Evolutionary conservation across 2,329 filamentous ascomycete genomes (phyloP), one percentile per base, ranked within the genome.

Genomic region (Pseudogymnoascus verrucosus): DNA sequence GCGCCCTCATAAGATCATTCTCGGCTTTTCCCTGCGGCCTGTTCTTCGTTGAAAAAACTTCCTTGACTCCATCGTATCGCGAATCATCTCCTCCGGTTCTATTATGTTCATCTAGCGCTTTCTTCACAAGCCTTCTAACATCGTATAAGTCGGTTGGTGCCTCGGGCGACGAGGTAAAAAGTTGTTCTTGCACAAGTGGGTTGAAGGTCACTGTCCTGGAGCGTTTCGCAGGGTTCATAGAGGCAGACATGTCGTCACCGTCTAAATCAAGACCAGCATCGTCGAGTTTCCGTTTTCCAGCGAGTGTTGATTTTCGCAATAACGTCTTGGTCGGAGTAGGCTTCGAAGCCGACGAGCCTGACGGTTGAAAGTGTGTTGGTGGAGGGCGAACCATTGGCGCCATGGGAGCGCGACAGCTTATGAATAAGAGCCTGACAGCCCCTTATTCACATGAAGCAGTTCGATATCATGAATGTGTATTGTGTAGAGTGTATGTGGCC

Each of bases 61-160:
- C 80, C 71, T 86, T 85, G 60, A 86, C 72, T 28, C 78, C 78
- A 67, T 85, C 80, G 72, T 86, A 86, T 44, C 82, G 82, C 65
- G 83, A 81, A 64, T 84, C 81, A 61, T 84, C 81, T 39, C 82
- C 83, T 39, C 59, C 59, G 1, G 59, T 6, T 42, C 36, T 39
- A 26, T 40, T 61, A 10, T 61, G 36, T 14, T 61, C 59, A 40
- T 61, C 59, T 31, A 62, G 19, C 16, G 61, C 61, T 62, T 44
- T 44, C 26, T 10, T 62, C 14, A 61, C 59, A 26, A 40, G 23
- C 6, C 59, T 26, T 31, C 59, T 61, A 3, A 42, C 39, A 40
- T 61, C 59, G n/a, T 40, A 39, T 40, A 42, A 26, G 26, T 40
- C 36, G 21, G 59, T 28, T 31, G 59, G 59, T 61, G 59, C 5